Evolutionary conservation across 352 stramenopile species (phyloP), one percentile per base, ranked within the genome.

Genomic region (Pythium aristosporum): DNA sequence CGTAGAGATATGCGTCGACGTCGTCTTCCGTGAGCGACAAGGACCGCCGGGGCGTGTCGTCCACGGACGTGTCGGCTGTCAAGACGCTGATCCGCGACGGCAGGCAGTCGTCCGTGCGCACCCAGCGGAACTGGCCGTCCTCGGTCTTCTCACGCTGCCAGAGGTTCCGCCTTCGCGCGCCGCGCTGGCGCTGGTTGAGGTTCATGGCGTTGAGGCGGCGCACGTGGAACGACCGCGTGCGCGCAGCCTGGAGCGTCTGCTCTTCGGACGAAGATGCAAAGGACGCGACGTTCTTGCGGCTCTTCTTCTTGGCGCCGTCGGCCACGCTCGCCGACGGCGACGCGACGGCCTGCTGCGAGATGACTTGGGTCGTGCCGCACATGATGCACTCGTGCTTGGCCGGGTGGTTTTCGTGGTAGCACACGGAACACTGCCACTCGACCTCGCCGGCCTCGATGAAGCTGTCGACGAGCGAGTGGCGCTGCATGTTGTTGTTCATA

Each of bases 401-500:
- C 28, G 85, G 85, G 63, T 92, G 85, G 61, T 92, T 94, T 37
- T 92, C 85, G 50, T 94, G 80, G 54, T 94, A 94, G 61, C 85
- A 94, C 37, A 94, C 72, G 0, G 80, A 88, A 55, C 85, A 94
- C 72, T 92, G 83, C 85, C 85, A 94, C 68, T 92, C 85, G 32
- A 72, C 69, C 60, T 92, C 76, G 28, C 84, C 85, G 21, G 76
- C 69, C 57, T 87, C 80, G 23, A 93, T 74, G 46, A 87, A 85
- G 50, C 85, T 85, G 57, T 94, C 85, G 34, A 92, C 75, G 13
- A 94, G 76, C 44, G 87, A 89, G 61, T 94, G 77, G 13, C 85
- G 80, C 72, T 94, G 85, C 80, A 94, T 92, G 70, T 94, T 94
- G 75, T 94, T 94, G 71, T 88, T 88, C 65, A 67, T 68, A 48